These are phyloP conservation scores for Jaltomata sinuosa DNA, from an alignment of 257 asterid species.

Conservation along the genomic window DNA sequence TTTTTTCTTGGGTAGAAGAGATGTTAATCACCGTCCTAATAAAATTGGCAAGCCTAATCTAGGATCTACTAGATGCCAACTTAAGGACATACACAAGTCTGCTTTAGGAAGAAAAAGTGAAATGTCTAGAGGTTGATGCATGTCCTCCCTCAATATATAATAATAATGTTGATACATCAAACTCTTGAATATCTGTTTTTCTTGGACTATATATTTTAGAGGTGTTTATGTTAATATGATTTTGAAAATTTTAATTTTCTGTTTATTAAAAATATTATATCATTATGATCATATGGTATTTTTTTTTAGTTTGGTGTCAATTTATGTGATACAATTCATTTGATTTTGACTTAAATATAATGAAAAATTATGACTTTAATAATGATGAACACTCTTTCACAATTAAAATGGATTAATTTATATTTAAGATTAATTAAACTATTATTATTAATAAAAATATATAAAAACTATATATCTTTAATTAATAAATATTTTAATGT, in stretches of 20 bases:
- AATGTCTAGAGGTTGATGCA: conserved; percentile 1
- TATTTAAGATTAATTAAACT: too few relatives aligned
- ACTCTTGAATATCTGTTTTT: conserved; percentile 4
- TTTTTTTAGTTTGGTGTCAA: neutral
- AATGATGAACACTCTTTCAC: too few relatives aligned
- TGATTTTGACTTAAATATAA: neutral
- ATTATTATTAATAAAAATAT: too few relatives aligned
- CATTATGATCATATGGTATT: too few relatives aligned
- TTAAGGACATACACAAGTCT: neutral
- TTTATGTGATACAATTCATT: neutral
- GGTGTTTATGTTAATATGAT: neutral
- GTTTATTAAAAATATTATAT: too few relatives aligned
- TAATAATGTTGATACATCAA: neutral
- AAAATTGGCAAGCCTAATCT: neutral
- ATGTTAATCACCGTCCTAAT: conserved; percentile 8
- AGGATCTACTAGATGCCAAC: neutral
- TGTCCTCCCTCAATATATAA: neutral
- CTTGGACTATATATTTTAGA: neutral
- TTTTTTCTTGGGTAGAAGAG: neutral
- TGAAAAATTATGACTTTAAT: too few relatives aligned
- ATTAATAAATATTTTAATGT: too few relatives aligned
- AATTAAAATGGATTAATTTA: too few relatives aligned
- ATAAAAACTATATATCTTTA: too few relatives aligned
- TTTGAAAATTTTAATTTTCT: too few relatives aligned
- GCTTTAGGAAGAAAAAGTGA: neutral